A percentile compares a stretch with the other conserved stretches of the same genome.
Evolutionary conservation across 2,329 filamentous ascomycete species (phyloP).

Genomic region (Hymenoscyphus scutula): DNA sequence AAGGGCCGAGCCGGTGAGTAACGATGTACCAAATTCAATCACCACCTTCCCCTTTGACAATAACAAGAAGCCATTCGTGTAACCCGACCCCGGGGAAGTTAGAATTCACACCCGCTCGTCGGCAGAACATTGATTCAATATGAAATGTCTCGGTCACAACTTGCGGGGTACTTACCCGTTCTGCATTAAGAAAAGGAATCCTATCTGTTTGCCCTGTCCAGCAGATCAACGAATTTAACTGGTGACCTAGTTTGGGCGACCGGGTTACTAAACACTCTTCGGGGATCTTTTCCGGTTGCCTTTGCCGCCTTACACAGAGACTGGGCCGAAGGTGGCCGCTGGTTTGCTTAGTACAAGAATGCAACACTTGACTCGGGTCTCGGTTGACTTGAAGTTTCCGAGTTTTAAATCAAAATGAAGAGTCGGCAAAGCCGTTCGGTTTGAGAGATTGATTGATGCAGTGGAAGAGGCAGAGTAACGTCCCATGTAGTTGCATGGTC

Average conservation of each 20-base stretch:
- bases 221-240: background rate
- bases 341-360: background rate
- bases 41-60: background rate
- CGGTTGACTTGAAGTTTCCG: background rate
- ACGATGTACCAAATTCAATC: background rate
- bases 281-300: background rate
- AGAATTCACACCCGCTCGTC: background rate
- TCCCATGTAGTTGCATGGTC: background rate
- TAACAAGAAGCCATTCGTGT: background rate
- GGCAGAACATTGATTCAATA: background rate
- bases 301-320: constrained; percentile 1
- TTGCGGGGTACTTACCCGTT: background rate
- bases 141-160: background rate
- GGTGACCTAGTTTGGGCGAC: background rate
- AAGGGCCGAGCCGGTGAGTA: background rate
- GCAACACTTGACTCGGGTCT: background rate
- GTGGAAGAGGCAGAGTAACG: background rate
- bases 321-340: background rate
- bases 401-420: background rate
- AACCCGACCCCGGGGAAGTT: background rate
- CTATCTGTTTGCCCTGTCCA: background rate
- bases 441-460: background rate
- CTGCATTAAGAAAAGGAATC: background rate
- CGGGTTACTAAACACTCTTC: background rate
- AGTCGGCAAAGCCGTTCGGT: background rate